phyloP scores from a whole-genome alignment of 257 asterid species.

The Solanum pennellii region DNA sequence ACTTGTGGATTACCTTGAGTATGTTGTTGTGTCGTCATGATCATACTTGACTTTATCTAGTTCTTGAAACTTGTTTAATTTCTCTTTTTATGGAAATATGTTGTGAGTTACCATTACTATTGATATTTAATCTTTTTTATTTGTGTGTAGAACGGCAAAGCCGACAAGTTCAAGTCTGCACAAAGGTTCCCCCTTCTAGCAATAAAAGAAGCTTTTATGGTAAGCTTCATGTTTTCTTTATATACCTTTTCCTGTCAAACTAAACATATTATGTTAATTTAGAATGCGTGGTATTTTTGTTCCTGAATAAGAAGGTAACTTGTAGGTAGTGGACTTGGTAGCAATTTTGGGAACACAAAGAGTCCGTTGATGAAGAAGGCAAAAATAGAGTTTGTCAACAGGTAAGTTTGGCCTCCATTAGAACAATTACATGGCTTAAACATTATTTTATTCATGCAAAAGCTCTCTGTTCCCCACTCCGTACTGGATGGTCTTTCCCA shows the following conservation, averaged over 20 bases:
- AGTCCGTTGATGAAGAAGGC: slow-evolving; percentile 88
- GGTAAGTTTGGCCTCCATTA: slow-evolving; percentile 26
- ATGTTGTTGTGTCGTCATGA: not conserved
- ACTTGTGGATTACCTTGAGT: not conserved
- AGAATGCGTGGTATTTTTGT: not conserved
- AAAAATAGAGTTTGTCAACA: slow-evolving; percentile 62
- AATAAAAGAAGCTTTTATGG: slow-evolving; percentile 67
- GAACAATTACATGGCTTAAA: not conserved
- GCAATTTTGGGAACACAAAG: slow-evolving; percentile 55
- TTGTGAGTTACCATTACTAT: not conserved
- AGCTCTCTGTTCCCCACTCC: not conserved
- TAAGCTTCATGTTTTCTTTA: slow-evolving; percentile 16
- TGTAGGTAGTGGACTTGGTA: slow-evolving; percentile 26
- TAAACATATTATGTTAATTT: not conserved
- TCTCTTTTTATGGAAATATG: not conserved
- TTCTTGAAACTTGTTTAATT: not conserved
- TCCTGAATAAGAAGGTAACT: not conserved
- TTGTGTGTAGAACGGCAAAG: slow-evolving; percentile 49
- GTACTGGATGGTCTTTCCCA: not conserved
- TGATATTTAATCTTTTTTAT: not conserved
- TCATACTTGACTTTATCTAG: not conserved
- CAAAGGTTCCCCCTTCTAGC: slow-evolving; percentile 87
- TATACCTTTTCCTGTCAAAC: not conserved
- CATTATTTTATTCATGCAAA: not conserved
- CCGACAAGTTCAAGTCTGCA: slow-evolving; percentile 71